Base-by-base conservation (phyloP, 345 rosid genomes). In the Pistacia integerrima region DNA sequence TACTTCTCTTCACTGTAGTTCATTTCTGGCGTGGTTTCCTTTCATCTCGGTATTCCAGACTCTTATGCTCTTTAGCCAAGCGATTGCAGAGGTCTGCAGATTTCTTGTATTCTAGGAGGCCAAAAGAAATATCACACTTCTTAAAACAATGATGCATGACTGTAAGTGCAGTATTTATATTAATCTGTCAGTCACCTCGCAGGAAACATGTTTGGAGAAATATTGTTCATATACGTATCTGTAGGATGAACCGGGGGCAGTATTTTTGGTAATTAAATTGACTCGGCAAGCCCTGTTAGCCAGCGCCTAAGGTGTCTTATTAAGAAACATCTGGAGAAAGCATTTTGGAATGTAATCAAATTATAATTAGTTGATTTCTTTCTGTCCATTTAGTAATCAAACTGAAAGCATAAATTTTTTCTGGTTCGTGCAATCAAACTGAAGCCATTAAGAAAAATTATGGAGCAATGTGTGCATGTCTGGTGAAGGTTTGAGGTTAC, bases 61-160 rank as follows among this genome's bases (percentile, higher is more conserved):
- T 11, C 98, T 98, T 44, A 97, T 97, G 99, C 89, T 97, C 35
- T 97, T 97, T 87, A 97, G 94, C 92, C 99, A 97, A 82, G 99
- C 98, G 16, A 94, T 97, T 97, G 99, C 79, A 88, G 99, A 91
- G 98, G 98, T 80, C 87, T 97, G 76, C 98, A 97, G 84, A 97
- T 97, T 83, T 97, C 98, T 9, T 97, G 99, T 75, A 90, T 97
- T 85, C 97, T 97, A 8, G 99, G 98, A 8, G 97, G 99, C 8
- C 98, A 91, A 11, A 82, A 89, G 75, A 97, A 92, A 80, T 95
- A 94, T 64, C 94, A 93, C 0, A 62, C 97, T 25, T 85, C 98
- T 18, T 85, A 93, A 17, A 89, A 81, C 90, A 91, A 90, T 87
- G 97, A 92, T 82, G 91, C 78, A 85, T 41, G 69, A 12, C 11